phyloP scores from a whole-genome alignment of 208 protist species.

The Angomonas ambiguus region DNA sequence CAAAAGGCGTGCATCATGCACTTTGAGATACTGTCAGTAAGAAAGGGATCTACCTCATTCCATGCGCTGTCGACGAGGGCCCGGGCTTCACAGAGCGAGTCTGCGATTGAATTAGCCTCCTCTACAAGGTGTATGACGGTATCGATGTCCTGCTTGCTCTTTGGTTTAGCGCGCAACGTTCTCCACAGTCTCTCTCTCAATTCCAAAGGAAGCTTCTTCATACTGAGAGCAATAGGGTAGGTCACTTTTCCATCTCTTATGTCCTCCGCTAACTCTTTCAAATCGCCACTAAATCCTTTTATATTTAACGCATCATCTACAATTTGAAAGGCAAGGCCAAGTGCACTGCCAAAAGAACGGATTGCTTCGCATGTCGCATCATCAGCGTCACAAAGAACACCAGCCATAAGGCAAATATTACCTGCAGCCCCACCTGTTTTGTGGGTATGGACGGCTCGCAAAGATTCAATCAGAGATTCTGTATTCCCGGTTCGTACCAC shows the following conservation, averaged over 20 bases:
- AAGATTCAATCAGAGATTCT: conserved; percentile 25
- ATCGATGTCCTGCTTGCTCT: conserved; percentile 17
- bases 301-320: conserved; percentile 58
- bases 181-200: conserved; percentile 36
- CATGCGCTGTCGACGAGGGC: conserved; percentile 30
- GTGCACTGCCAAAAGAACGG: conserved; percentile 30
- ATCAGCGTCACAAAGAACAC: conserved; percentile 39
- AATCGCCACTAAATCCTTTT: conserved; percentile 27
- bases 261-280: conserved; percentile 44
- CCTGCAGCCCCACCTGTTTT: conserved; percentile 47
- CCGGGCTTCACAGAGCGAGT: conserved; percentile 33
- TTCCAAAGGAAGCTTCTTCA: conserved; percentile 23
- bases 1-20: conserved; percentile 51
- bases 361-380: conserved; percentile 20
- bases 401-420: conserved; percentile 43
- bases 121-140: conserved; percentile 26
- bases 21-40: conserved; percentile 46
- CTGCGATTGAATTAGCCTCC: conserved; percentile 19
- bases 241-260: conserved; percentile 55
- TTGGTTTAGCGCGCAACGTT: conserved; percentile 22
- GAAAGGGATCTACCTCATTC: conserved; percentile 28
- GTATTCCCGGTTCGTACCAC: conserved; percentile 36
- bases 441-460: conserved; percentile 44
- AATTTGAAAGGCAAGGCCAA: conserved; percentile 70
- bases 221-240: conserved; percentile 47